Evolutionary conservation across 805 yeast species (phyloP).

Genomic region (Brettanomyces anomalus): DNA sequence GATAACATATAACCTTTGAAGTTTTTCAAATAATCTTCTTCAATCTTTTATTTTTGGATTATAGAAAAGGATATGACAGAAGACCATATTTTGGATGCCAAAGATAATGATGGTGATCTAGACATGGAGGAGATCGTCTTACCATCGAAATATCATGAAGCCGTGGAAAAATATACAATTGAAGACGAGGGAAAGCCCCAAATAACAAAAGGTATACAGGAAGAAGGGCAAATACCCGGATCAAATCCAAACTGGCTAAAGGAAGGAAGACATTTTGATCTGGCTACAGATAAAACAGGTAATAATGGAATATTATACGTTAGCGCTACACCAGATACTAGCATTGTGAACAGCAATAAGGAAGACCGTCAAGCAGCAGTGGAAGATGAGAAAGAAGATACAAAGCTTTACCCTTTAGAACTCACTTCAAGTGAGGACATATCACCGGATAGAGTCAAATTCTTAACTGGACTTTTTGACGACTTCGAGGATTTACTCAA

Average conservation of each 20-base stretch:
- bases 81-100: too few relatives aligned
- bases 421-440: slow-evolving; percentile 28
- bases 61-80: too few relatives aligned
- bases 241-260: slow-evolving; percentile 24
- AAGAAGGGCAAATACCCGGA: slow-evolving; percentile 23
- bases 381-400: slow-evolving; percentile 5
- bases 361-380: slow-evolving; percentile 3
- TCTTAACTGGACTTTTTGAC: slow-evolving; percentile 42
- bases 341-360: neutral
- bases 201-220: slow-evolving; percentile 25
- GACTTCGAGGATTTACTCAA: slow-evolving; percentile 41
- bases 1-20: too few relatives aligned
- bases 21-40: too few relatives aligned
- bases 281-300: slow-evolving; percentile 36
- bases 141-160: slow-evolving; percentile 3
- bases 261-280: slow-evolving; percentile 31
- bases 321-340: slow-evolving; percentile 16
- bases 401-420: slow-evolving; percentile 27
- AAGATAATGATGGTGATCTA: slow-evolving; percentile 9
- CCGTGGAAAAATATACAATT: slow-evolving; percentile 9
- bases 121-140: slow-evolving; percentile 2
- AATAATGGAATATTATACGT: slow-evolving; percentile 33
- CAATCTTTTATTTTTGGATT: too few relatives aligned
- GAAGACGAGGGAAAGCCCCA: slow-evolving; percentile 19
- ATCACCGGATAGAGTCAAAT: slow-evolving; percentile 34